A percentile compares a stretch with the other conserved stretches of the same genome.
phyloP scores from a whole-genome alignment of 345 rosid species.

The Diplotaxis tenuifolia region DNA sequence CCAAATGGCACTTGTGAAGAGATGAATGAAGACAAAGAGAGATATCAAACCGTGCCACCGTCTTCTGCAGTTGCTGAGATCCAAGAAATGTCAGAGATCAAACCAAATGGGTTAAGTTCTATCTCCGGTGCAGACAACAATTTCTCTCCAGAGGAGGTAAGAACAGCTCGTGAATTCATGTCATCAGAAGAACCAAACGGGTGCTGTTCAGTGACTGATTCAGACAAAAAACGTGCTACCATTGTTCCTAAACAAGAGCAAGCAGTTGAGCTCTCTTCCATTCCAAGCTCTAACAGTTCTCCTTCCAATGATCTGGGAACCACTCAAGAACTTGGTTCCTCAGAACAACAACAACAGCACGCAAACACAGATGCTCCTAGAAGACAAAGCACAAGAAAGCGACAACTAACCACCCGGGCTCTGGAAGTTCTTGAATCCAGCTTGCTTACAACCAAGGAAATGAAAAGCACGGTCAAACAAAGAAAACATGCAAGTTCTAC shows the following conservation, averaged over 20 bases:
- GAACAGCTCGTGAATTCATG: slow-evolving; percentile 17
- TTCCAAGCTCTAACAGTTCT: background rate
- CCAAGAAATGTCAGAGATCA: slow-evolving; percentile 23
- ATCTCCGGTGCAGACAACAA: background rate
- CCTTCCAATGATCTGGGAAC: slow-evolving; percentile 17
- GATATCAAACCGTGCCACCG: slow-evolving; percentile 19
- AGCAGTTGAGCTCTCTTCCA: slow-evolving; percentile 15
- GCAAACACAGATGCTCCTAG: slow-evolving; percentile 34
- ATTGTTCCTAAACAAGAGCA: slow-evolving; percentile 21
- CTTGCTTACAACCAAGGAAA: slow-evolving; percentile 43
- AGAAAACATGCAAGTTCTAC: slow-evolving; percentile 28
- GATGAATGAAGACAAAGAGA: slow-evolving; percentile 25
- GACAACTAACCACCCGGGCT: slow-evolving; percentile 61
- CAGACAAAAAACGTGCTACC: slow-evolving; percentile 12
- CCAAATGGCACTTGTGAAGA: slow-evolving; percentile 17
- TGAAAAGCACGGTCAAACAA: slow-evolving; percentile 29
- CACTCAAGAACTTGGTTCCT: slow-evolving; percentile 25
- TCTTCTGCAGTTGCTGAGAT: slow-evolving; percentile 37
- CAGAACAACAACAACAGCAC: slow-evolving; percentile 13
- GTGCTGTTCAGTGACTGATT: slow-evolving; percentile 9
- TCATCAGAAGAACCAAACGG: slow-evolving; percentile 28
- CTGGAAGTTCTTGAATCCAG: slow-evolving; percentile 65
- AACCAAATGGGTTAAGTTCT: background rate
- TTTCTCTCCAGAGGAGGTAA: slow-evolving; percentile 20
- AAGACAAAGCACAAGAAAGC: slow-evolving; percentile 70